phyloP scores from a whole-genome alignment of 1,139 yeast genomes.

The Pneumocystis sp. region DNA sequence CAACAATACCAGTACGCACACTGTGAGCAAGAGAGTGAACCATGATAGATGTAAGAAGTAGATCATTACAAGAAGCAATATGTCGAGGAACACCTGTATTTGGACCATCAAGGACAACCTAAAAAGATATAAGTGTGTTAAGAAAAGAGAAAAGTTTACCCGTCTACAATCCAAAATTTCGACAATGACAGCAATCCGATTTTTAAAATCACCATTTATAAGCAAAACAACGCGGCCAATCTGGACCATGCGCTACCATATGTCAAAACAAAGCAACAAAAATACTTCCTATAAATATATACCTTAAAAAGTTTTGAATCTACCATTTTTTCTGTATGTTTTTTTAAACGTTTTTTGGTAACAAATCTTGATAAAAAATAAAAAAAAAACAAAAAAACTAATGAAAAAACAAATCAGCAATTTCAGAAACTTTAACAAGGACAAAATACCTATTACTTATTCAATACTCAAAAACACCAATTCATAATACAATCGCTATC shows the following conservation, averaged over 20 bases:
- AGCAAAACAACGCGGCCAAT: constrained; percentile 97
- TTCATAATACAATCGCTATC: no score
- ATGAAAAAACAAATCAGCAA: neutral
- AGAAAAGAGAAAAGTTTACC: constrained; percentile 31
- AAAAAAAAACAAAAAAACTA: neutral
- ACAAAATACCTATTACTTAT: no score
- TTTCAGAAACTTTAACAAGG: no score
- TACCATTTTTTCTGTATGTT: neutral
- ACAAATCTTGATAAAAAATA: neutral
- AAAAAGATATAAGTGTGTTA: constrained; percentile 6
- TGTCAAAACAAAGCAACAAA: neutral
- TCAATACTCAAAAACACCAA: no score
- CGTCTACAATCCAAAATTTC: constrained; percentile 99
- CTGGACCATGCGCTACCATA: constrained; percentile 74
- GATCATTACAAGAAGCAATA: constrained; percentile 71
- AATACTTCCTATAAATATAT: neutral
- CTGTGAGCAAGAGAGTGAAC: constrained; percentile 84
- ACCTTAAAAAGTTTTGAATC: constrained; percentile 55
- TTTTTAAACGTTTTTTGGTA: neutral
- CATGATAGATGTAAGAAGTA: constrained; percentile 84
- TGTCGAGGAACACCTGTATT: constrained; percentile 76
- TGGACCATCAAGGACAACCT: constrained; percentile 96
- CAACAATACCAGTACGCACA: constrained; percentile 68
- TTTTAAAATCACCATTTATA: constrained; percentile 51
- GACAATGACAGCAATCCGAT: constrained; percentile 86